These are phyloP conservation scores for Rhodosorus marinus DNA, from an alignment of 23 red algal species.

Conservation along the genomic window DNA sequence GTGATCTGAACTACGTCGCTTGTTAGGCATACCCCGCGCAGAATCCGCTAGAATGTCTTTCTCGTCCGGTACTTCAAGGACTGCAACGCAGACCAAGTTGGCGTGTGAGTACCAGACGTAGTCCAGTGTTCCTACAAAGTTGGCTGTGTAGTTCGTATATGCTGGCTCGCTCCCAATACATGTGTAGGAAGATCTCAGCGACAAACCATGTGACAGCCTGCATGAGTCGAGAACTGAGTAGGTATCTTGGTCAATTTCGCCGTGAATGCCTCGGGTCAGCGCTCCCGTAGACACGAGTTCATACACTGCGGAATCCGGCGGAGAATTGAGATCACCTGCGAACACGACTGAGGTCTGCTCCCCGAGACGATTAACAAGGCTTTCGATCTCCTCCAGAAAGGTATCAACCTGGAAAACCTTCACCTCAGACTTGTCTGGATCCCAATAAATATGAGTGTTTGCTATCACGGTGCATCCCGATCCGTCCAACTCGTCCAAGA, in stretches of 20 bases:
- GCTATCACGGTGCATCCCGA: conserved; percentile 33
- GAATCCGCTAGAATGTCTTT: background rate
- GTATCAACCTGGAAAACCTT: conserved; percentile 92
- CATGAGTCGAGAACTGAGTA: conserved; percentile 28
- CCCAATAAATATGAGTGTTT: conserved; percentile 92
- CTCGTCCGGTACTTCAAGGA: background rate
- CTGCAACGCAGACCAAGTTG: background rate
- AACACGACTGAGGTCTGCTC: conserved; percentile 51
- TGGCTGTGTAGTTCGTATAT: conserved; percentile 87
- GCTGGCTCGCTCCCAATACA: conserved; percentile 51
- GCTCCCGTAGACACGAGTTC: conserved; percentile 58
- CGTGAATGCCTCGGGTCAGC: conserved; percentile 1
- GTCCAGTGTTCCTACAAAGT: conserved; percentile 81
- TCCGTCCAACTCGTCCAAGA: conserved; percentile 54
- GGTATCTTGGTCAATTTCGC: conserved; percentile 13
- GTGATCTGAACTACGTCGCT: too few species aligned
- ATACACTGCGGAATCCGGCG: conserved; percentile 70
- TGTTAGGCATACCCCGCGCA: background rate
- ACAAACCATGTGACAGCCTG: conserved; percentile 41
- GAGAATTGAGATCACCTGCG: conserved; percentile 78
- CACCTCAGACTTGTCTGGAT: conserved; percentile 87
- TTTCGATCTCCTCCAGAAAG: conserved; percentile 69
- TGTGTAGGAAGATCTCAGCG: conserved; percentile 48
- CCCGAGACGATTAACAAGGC: conserved; percentile 1
- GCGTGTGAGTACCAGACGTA: conserved; percentile 42